A percentile compares a stretch with the other conserved stretches of the same genome.
phyloP scores from a whole-genome alignment of 805 yeast species.

The Hanseniaspora jakobsenii region DNA sequence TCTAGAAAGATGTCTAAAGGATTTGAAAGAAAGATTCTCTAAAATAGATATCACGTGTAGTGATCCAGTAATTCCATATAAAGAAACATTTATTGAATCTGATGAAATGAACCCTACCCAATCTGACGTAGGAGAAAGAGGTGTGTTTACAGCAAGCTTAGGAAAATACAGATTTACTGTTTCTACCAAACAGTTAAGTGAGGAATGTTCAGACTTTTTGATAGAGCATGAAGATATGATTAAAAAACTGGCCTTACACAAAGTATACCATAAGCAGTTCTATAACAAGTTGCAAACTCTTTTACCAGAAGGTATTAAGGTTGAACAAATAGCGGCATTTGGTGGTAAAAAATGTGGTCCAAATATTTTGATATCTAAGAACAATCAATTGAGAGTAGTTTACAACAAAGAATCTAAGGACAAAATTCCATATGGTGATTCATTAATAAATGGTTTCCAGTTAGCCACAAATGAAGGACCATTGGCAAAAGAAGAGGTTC shows the following conservation, averaged over 20 bases:
- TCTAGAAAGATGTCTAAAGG: constrained; percentile 86
- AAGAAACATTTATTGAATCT: constrained; percentile 60
- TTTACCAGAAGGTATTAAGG: constrained; percentile 24
- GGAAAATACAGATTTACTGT: constrained; percentile 38
- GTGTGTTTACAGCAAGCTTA: constrained; percentile 38
- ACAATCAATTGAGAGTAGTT: constrained; percentile 29
- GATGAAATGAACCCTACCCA: constrained; percentile 43
- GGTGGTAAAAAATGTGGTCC: constrained; percentile 73
- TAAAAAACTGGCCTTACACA: constrained; percentile 19
- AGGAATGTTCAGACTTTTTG: constrained; percentile 38
- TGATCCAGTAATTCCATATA: constrained; percentile 86
- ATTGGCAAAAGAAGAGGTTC: constrained; percentile 71
- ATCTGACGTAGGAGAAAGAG: constrained; percentile 37
- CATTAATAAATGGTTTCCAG: constrained; percentile 72
- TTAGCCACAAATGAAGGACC: constrained; percentile 79
- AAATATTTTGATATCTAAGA: constrained; percentile 46
- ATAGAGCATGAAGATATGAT: constrained; percentile 37
- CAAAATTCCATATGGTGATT: constrained; percentile 40
- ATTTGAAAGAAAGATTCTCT: constrained; percentile 81
- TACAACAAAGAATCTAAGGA: constrained; percentile 18
- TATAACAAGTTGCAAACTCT: constrained; percentile 26
- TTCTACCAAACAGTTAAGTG: constrained; percentile 45
- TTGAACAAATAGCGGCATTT: constrained; percentile 44
- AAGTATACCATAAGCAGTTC: constrained; percentile 22
- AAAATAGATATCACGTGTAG: constrained; percentile 76